These are phyloP conservation scores for Sechiopsis laciniata DNA, from an alignment of 306 rosid genomes.

Conservation along the genomic window DNA sequence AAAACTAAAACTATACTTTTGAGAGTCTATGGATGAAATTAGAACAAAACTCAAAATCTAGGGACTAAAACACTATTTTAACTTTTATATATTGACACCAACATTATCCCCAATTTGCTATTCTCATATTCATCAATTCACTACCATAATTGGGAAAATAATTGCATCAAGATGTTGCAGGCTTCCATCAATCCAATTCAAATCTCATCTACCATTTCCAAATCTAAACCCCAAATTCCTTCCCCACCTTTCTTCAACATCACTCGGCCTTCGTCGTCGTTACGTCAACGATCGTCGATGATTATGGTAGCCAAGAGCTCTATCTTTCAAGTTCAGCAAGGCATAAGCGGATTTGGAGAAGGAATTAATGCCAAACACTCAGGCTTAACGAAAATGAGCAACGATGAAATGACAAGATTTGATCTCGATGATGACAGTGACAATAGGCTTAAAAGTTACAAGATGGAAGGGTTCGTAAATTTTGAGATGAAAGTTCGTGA, in stretches of 20 bases:
- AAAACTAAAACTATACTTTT: too few species aligned
- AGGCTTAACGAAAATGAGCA: too few species aligned
- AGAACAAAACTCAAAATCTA: too few species aligned
- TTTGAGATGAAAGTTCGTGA: slow-evolving; percentile 74
- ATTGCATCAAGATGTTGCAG: slow-evolving; percentile 27
- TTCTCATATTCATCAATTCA: neutral
- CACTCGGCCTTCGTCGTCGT: neutral
- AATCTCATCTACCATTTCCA: neutral
- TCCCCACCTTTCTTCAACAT: slow-evolving; percentile 6
- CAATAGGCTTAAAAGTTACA: too few species aligned
- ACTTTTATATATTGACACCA: too few species aligned
- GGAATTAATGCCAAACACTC: too few species aligned
- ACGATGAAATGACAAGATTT: too few species aligned
- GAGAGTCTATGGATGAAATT: too few species aligned
- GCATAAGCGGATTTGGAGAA: too few species aligned
- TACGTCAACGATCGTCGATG: neutral
- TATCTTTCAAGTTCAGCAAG: neutral
- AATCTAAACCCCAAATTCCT: slow-evolving; percentile 11
- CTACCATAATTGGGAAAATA: neutral
- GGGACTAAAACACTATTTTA: too few species aligned
- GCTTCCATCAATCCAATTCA: slow-evolving; percentile 26
- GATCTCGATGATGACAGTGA: too few species aligned
- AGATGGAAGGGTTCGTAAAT: slow-evolving; percentile 48
- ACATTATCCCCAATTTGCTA: neutral
- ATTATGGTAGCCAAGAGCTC: slow-evolving; percentile 12